Evolutionary conservation across 1,284 basidiomycete genomes (phyloP), one percentile per base, ranked within the genome.

Genomic region (Prillingera fragicola): DNA sequence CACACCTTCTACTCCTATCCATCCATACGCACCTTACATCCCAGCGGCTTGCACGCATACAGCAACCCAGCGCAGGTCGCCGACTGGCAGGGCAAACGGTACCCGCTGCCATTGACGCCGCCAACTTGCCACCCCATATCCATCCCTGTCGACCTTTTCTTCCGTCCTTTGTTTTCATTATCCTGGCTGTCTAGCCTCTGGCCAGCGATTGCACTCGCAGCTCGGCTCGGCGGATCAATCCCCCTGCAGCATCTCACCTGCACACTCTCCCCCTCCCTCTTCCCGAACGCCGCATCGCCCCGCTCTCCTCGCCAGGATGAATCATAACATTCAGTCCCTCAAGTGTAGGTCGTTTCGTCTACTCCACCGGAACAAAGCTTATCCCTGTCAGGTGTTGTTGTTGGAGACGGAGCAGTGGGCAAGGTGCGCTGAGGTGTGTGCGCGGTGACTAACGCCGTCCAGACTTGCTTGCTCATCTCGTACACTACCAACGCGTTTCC

Each of bases 331-430:
- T 42, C 52, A 54, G 39, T 50, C 52, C 21, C 27, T 54, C 17
- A 54, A 54, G 41, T 54, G 52, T 54, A 25, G 27, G 52, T 54
- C 5, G 17, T 7, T 34, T 12, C 29, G 10, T 19, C 7, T 15
- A 17, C 29, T 17, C n/a, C 28, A 17, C n/a, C 29, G 18, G 1
- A 17, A 13, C 27, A 28, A n/a, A 18, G 4, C 22, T 17, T 27
- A 14, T 21, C 14, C 22, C 14, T 36, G 14, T 8, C 52, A 71
- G 69, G 69, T 48, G 94, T 97, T 70, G 91, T 97, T 65, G 94
- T 98, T 50, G 94, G 94, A 65, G 94, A 98, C 78, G 94, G 94
- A 81, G 94, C 94, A 45, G 95, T 98, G 64, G 94, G 94, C 74
- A 98, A 97, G 85, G 92, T 85, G 17, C 21, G 38, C 24, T 22